Base-by-base conservation (phyloP, 139 green algal genomes). In the Chlorella sp. region DNA sequence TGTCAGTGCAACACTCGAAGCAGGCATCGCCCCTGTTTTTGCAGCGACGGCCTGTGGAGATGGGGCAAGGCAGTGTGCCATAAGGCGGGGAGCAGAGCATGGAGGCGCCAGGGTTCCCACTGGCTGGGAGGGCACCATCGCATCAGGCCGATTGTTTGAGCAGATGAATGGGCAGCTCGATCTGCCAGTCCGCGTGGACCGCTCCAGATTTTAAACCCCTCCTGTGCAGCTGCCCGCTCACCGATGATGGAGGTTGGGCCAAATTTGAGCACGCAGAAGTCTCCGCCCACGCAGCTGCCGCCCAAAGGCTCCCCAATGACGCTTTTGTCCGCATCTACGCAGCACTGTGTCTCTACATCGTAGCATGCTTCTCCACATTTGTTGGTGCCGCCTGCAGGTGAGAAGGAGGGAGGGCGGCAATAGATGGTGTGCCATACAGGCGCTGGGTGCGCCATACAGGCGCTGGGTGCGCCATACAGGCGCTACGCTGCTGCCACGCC, bases 11-110 rank as follows among this genome's bases (percentile, higher is more conserved):
- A 44, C 73, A 78, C 44, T 78, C 73, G 16, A 14, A 38, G 43
- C 73, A 78, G 0, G 44, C 30, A 7, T 26, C 11, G 30, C 17
- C 36, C 16, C 11, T 44, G 30, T 28, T 14, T 5, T 46, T 76
- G 73, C 73, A 78, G 9, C 73, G 43, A 28, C 41, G 56, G 26
- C 73, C 73, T 78, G 73, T n/a, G n/a, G n/a, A n/a, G n/a, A n/a
- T n/a, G n/a, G n/a, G n/a, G n/a, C 73, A 62, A 32, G 0, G 34
- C 67, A 43, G 19, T 2, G 65, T 43, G 67, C 36, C 16, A 44
- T 32, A 30, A 56, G 26, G 24, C 28, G 54, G 41, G 41, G 1
- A 8, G 16, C 22, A 0, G 40, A 13, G 68, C 68, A 75, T 16
- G 36, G 36, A 46, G 4, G 8, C 65, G 40, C 11, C 2, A 1